Evolutionary conservation across 352 stramenopile genomes (phyloP).

Genomic region (Pythium aquatile): DNA sequence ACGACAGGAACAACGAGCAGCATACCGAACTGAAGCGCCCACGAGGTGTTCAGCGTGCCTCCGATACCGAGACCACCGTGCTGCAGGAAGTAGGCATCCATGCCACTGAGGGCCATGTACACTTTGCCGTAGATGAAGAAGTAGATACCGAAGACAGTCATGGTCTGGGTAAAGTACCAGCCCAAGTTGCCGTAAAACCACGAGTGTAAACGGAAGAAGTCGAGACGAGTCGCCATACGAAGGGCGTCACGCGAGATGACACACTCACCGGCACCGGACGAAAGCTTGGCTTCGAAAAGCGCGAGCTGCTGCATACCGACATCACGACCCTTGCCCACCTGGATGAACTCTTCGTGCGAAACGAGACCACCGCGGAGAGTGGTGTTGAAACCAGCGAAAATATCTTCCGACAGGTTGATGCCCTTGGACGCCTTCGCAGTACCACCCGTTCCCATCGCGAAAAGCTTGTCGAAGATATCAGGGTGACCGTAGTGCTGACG

Average conservation of each 20-base stretch:
- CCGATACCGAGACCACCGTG: constrained; percentile 92
- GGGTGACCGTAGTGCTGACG: constrained; percentile 86
- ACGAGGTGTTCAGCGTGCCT: constrained; percentile 95
- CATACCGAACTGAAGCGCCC: constrained; percentile 94
- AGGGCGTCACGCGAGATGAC: constrained; percentile 96
- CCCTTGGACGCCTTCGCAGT: constrained; percentile 83
- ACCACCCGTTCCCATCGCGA: constrained; percentile 76
- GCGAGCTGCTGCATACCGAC: constrained; percentile 98
- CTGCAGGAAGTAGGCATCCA: constrained; percentile 91
- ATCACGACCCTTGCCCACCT: constrained; percentile 97
- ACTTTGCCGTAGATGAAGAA: constrained; percentile 98
- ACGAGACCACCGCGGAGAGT: constrained; percentile 70
- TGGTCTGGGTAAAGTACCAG: constrained; percentile 97
- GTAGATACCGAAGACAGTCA: constrained; percentile 98
- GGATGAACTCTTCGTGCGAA: constrained; percentile 83
- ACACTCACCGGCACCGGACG: constrained; percentile 96
- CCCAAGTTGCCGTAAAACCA: constrained; percentile 99
- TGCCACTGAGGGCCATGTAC: constrained; percentile 93
- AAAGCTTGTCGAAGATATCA: constrained; percentile 89
- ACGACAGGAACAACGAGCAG: constrained; percentile 97
- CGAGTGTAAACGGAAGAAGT: constrained; percentile 97
- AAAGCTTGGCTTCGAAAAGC: constrained; percentile 98
- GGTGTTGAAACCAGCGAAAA: constrained; percentile 87
- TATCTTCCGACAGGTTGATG: constrained; percentile 88
- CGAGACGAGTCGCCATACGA: constrained; percentile 93